Conservation (phyloP, 768 basidiomycete species). For the Leccinum imitatum region DNA sequence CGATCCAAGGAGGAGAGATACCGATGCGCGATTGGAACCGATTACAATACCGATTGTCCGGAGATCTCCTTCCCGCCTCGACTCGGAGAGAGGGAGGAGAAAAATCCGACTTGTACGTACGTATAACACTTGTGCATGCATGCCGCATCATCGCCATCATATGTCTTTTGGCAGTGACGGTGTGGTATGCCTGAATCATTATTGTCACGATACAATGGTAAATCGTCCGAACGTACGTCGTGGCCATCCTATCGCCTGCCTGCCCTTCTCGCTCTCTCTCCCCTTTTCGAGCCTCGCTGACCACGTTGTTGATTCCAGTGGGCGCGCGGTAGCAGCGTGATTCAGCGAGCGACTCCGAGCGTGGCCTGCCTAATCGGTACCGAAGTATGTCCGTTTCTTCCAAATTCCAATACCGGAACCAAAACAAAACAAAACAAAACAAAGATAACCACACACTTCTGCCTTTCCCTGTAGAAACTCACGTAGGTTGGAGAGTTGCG, state of each 20-base stretch:
- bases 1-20: neutral
- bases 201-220: neutral
- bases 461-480: neutral
- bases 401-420: neutral
- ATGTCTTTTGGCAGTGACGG: neutral
- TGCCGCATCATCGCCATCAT: neutral
- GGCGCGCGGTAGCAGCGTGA: neutral
- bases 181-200: neutral
- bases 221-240: neutral
- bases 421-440: neutral
- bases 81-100: neutral
- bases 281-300: neutral
- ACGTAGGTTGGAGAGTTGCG: neutral
- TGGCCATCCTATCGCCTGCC: neutral
- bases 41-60: neutral
- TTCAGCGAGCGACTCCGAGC: neutral
- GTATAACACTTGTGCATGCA: neutral
- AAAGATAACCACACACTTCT: too few species aligned
- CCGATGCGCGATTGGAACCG: neutral
- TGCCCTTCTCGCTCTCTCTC: too few species aligned
- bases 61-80: neutral
- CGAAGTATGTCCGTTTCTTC: neutral
- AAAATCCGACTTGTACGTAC: neutral
- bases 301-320: neutral
- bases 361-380: neutral